These are phyloP conservation scores for Chloris gayana DNA, from an alignment of 176 grass and related monocot species.

Conservation along the genomic window DNA sequence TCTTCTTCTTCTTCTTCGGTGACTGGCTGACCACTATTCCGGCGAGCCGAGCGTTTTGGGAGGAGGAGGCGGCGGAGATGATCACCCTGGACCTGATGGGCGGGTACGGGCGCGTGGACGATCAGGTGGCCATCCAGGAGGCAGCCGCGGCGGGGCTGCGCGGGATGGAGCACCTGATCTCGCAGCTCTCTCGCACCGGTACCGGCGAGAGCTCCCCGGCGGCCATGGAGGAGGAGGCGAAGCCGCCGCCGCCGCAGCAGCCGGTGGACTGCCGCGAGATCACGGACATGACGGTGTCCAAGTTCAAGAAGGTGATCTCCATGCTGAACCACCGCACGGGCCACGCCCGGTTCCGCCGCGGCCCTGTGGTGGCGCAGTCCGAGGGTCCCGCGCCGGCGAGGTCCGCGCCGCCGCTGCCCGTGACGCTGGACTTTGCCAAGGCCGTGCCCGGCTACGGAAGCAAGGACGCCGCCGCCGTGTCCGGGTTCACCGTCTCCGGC, in stretches of 20 bases:
- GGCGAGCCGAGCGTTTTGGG: background rate
- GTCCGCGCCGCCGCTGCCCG: background rate
- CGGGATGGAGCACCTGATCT: constrained; percentile 75
- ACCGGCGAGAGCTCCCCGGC: constrained; percentile 25
- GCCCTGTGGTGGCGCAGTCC: constrained; percentile 45
- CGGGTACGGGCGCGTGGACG: constrained; percentile 55
- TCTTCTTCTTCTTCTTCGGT: background rate
- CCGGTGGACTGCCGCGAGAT: constrained; percentile 69
- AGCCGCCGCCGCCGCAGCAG: background rate
- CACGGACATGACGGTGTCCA: constrained; percentile 75
- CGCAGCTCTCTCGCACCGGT: constrained; percentile 52
- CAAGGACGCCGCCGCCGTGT: background rate
- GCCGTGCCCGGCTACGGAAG: background rate
- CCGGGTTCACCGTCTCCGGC: constrained; percentile 56
- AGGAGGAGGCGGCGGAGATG: constrained; percentile 4
- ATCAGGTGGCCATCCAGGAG: constrained; percentile 81
- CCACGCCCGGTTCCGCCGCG: constrained; percentile 82
- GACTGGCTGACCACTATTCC: background rate
- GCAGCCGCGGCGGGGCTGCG: constrained; percentile 64
- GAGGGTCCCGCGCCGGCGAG: constrained; percentile 4
- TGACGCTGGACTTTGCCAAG: constrained; percentile 58
- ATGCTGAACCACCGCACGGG: constrained; percentile 86
- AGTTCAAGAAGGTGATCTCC: constrained; percentile 91
- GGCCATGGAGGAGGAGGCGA: background rate
- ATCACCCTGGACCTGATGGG: constrained; percentile 60